Conservation (phyloP, 176 grass and related monocot genomes). For the Rhipidocladum racemiflorum region DNA sequence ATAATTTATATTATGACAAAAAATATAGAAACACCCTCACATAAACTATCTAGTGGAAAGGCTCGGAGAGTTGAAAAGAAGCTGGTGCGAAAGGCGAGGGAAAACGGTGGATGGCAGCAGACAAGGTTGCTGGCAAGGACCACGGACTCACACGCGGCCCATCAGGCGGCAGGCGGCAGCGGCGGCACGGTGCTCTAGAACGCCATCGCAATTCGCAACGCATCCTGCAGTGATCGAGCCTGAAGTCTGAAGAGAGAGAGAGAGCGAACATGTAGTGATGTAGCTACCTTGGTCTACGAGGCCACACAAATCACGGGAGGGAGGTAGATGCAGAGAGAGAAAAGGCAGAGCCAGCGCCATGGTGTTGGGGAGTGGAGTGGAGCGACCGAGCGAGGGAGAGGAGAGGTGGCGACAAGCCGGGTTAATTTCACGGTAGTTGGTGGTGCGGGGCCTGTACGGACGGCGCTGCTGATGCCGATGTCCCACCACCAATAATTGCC, state of each 20-base stretch:
- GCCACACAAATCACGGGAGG: background rate
- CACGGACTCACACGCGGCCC: background rate
- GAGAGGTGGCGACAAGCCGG: background rate
- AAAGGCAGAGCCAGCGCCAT: background rate
- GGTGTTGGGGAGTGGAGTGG: background rate
- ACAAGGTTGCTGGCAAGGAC: background rate
- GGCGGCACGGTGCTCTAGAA: constrained; percentile 25
- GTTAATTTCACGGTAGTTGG: constrained; percentile 18
- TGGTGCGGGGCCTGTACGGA: background rate
- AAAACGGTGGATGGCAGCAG: too few relatives aligned
- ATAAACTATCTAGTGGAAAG: background rate
- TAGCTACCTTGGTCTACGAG: background rate
- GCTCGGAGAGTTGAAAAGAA: background rate
- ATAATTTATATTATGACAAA: too few relatives aligned
- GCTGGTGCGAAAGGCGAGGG: background rate
- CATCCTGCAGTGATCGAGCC: background rate
- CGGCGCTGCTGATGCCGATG: background rate
- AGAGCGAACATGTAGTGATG: too few relatives aligned
- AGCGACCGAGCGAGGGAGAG: background rate
- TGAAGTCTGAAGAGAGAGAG: background rate
- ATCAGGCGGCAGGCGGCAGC: background rate
- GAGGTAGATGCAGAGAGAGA: background rate
- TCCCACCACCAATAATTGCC: constrained; percentile 3
- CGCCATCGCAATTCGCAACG: background rate
- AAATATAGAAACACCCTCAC: too few relatives aligned